Conservation (phyloP, 805 yeast genomes). For the Candida insectalens region DNA sequence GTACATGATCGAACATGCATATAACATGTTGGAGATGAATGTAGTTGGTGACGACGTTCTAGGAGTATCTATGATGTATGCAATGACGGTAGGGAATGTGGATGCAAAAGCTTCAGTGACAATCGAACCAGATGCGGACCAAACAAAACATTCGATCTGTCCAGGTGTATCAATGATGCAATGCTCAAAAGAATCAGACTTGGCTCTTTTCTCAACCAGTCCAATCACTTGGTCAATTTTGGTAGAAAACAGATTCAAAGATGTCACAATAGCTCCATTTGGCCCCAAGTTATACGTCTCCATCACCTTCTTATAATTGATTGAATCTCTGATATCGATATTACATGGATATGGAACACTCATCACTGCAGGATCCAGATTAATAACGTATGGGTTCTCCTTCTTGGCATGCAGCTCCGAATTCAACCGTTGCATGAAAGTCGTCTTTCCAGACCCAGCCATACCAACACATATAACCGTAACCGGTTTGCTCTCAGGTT, state of each 20-base stretch:
- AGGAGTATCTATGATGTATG: conserved; percentile 95
- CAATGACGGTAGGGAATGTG: conserved; percentile 89
- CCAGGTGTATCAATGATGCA: conserved; percentile 97
- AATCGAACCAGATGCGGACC: conserved; percentile 97
- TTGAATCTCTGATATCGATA: conserved; percentile 92
- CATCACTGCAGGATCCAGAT: conserved; percentile 92
- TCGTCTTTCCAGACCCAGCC: conserved; percentile 87
- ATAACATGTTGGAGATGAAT: conserved; percentile 95
- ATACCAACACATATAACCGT: conserved; percentile 31
- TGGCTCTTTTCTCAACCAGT: conserved; percentile 75
- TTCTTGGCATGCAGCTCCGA: conserved; percentile 72
- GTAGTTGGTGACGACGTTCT: conserved; percentile 91
- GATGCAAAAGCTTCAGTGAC: conserved; percentile 96
- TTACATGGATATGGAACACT: conserved; percentile 91
- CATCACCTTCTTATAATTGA: conserved; percentile 94
- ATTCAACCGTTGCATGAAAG: conserved; percentile 91
- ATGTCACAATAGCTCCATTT: conserved; percentile 96
- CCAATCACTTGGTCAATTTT: conserved; percentile 92
- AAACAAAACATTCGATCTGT: conserved; percentile 95
- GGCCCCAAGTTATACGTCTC: conserved; percentile 93
- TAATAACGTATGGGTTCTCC: conserved; percentile 81
- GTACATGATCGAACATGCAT: conserved; percentile 94
- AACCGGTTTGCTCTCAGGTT: conserved; percentile 19
- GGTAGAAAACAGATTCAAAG: conserved; percentile 83
- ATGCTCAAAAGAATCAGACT: conserved; percentile 45